Percentiles rank a stretch among this genome's conserved stretches.
Evolutionary conservation across 495 filamentous ascomycete genomes (phyloP).

Genomic region (Penicillium antarcticum): DNA sequence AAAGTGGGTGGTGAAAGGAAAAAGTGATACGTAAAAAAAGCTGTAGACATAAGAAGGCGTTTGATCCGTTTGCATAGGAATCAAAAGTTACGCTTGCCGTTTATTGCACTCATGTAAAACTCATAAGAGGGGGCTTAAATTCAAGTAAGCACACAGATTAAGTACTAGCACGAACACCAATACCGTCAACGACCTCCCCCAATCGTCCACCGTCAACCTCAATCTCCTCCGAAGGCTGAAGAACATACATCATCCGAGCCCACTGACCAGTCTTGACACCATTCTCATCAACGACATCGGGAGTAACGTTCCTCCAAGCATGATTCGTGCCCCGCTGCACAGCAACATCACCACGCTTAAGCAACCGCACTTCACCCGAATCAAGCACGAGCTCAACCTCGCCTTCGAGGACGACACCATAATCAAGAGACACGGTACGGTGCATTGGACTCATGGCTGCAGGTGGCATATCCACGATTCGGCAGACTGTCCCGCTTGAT

Average conservation of each 20-base stretch:
- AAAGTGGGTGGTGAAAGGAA: too few relatives aligned
- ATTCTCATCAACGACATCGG: conserved; percentile 17
- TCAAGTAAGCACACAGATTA: conserved; percentile 10
- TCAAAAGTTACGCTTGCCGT: too few relatives aligned
- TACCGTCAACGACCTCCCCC: conserved; percentile 44
- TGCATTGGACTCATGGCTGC: conserved; percentile 64
- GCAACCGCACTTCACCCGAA: conserved; percentile 53
- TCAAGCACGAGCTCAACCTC: conserved; percentile 71
- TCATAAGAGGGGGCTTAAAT: too few relatives aligned
- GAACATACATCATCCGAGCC: conserved; percentile 57
- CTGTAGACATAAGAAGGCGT: too few relatives aligned
- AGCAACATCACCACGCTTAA: conserved; percentile 69
- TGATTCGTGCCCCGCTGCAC: conserved; percentile 55
- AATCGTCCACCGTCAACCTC: conserved; percentile 35
- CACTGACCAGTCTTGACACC: conserved; percentile 23
- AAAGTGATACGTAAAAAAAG: too few relatives aligned
- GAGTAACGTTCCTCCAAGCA: conserved; percentile 37
- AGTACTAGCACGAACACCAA: conserved; percentile 30
- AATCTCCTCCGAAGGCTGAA: conserved; percentile 40
- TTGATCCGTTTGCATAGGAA: too few relatives aligned
- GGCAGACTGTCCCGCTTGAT: conserved; percentile 46
- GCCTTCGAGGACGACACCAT: conserved; percentile 71
- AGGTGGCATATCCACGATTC: conserved; percentile 63
- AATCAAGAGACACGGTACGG: conserved; percentile 68
- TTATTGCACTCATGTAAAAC: too few relatives aligned